These are phyloP conservation scores for Edaphochlamys debaryana DNA, from an alignment of 139 green algal species.

Conservation along the genomic window DNA sequence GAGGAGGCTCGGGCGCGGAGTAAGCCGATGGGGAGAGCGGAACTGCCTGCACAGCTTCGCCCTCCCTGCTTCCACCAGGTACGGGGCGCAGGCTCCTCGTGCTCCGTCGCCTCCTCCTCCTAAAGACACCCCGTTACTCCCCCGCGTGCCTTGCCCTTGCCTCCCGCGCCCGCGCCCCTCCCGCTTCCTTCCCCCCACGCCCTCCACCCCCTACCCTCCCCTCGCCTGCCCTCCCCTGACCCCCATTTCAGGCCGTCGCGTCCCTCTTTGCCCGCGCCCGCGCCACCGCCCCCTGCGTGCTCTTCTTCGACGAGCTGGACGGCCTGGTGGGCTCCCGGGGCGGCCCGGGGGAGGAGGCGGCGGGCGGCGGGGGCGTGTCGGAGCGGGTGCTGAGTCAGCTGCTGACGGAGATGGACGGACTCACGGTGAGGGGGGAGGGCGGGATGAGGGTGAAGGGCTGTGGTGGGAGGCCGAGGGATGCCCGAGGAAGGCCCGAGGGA, in stretches of 20 bases:
- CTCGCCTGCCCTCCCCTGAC: too few relatives aligned
- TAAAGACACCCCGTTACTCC: too few relatives aligned
- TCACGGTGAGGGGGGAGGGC: conserved; percentile 35
- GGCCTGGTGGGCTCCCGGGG: conserved; percentile 58
- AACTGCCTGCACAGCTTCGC: too few relatives aligned
- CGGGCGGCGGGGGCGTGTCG: conserved; percentile 9
- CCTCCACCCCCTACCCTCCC: too few relatives aligned
- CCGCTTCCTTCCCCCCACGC: too few relatives aligned
- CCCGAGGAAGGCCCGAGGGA: neutral
- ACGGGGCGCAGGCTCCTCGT: too few relatives aligned
- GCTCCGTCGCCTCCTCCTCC: too few relatives aligned
- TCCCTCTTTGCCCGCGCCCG: conserved; percentile 78
- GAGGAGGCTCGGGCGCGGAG: neutral
- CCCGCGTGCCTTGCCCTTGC: too few relatives aligned
- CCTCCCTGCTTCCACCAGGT: too few relatives aligned
- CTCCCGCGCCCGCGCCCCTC: too few relatives aligned
- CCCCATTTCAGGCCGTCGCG: conserved; percentile 68
- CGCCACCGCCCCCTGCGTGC: conserved; percentile 74
- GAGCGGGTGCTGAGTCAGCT: conserved; percentile 85
- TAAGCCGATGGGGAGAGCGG: too few relatives aligned
- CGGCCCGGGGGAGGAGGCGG: neutral
- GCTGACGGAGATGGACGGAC: conserved; percentile 92
- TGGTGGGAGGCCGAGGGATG: neutral
- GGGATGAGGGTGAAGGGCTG: neutral
- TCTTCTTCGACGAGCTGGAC: conserved; percentile 94